phyloP scores from a whole-genome alignment of 805 yeast genomes.

The Candida hispaniensis region DNA sequence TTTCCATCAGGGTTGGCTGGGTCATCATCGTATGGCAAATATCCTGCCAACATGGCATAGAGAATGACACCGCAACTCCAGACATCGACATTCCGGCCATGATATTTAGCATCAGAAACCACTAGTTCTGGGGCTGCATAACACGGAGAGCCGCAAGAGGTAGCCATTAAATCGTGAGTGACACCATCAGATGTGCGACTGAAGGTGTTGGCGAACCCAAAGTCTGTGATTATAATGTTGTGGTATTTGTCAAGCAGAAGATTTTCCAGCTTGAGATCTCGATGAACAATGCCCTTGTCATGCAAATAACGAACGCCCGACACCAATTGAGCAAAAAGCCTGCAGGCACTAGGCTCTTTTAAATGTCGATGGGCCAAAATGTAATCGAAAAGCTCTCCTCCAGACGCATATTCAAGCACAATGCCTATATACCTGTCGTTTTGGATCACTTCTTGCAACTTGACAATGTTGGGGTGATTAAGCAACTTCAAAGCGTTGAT shows the following conservation, averaged over 20 bases:
- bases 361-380: constrained; percentile 76
- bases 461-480: constrained; percentile 89
- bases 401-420: constrained; percentile 91
- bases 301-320: constrained; percentile 89
- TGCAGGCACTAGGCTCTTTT: constrained; percentile 78
- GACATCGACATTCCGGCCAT: constrained; percentile 86
- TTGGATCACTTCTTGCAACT: constrained; percentile 83
- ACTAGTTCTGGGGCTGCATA: constrained; percentile 98
- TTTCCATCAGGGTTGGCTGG: constrained; percentile 94
- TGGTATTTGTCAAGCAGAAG: constrained; percentile 72
- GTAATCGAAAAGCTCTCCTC: constrained; percentile 93
- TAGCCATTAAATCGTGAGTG: constrained; percentile 64
- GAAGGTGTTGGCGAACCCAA: constrained; percentile 90
- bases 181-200: constrained; percentile 22
- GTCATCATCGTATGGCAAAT: constrained; percentile 95
- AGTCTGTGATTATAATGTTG: constrained; percentile 78
- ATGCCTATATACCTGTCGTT: constrained; percentile 93
- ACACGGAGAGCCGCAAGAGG: constrained; percentile 96
- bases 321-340: constrained; percentile 83
- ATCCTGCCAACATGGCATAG: constrained; percentile 95
- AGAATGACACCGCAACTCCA: constrained; percentile 96
- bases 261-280: constrained; percentile 69
- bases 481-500: constrained; percentile 71
- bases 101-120: constrained; percentile 74
- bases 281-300: constrained; percentile 65